Evolutionary conservation across 1,284 basidiomycete genomes (phyloP), one percentile per base, ranked within the genome.

Genomic region (Leccinum solheimii): DNA sequence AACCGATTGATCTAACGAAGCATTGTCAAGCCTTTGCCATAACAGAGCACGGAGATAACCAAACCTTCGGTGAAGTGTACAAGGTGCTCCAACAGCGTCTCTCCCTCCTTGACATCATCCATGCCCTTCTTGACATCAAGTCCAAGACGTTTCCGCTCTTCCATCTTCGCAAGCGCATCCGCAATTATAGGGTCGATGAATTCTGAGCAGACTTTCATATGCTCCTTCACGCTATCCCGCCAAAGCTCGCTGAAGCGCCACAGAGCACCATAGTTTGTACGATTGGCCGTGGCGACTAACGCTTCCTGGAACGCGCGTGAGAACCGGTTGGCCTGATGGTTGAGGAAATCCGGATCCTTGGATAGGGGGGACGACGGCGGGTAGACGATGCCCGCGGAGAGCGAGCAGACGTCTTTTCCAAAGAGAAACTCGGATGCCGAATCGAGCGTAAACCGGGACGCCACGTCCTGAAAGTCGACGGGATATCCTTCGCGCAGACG

Each of bases 361-460:
- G 65, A 65, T n/a, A 66, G 30, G 6, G 70, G 63, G 11, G 69
- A 75, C 19, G 62, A 60, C 1, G 66, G 59, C 7, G 81, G 80
- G 54, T 79, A 80, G 3, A 75, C 64, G 9, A 78, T 68, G 0
- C 69, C 71, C 0, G 71, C 74, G 0, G 75, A 69, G 11, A 83
- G 75, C 5, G 76, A 77, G 19, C 77, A 38, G 9, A 81, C 74
- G 26, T 75, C 69, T 5, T 69, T 73, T 13, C 80, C 80, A 60
- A 83, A 83, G 7, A 85, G 77, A 66, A 83, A 85, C 55, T 83
- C 78, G 0, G 81, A 77, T 0, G 82, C 82, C 2, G 78, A 74
- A 63, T 83, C 82, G 45, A 83, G 72, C 1, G 80, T 80, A 62
- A 83, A 81, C 9, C 80, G 82, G 65, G 70, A 73, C 3, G 73